Evolutionary conservation across 140 eudicot genomes (phyloP).

Genomic region (Bidens hawaiensis): DNA sequence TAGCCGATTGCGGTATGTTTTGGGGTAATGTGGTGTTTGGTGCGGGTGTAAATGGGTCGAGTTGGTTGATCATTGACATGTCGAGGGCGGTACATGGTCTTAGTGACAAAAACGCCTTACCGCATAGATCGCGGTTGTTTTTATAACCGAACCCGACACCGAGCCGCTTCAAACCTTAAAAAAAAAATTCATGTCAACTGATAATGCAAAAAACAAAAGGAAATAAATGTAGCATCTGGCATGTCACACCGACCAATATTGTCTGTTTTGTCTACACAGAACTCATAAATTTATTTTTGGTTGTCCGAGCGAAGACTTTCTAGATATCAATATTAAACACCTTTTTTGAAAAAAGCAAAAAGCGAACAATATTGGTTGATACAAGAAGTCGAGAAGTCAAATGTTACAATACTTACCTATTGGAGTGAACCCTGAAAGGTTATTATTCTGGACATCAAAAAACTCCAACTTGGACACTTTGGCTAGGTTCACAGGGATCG

Average conservation of each 20-base stretch:
- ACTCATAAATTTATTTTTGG: too few relatives aligned
- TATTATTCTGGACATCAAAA: slow-evolving; percentile 67
- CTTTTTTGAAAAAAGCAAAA: too few relatives aligned
- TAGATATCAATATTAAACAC: too few relatives aligned
- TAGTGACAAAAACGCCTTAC: slow-evolving; percentile 41
- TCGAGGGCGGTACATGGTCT: slow-evolving; percentile 68
- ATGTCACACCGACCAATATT: too few relatives aligned
- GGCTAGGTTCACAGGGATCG: slow-evolving; percentile 53
- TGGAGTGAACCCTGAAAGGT: slow-evolving; percentile 78
- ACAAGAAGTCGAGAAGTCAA: too few relatives aligned
- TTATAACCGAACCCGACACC: slow-evolving; percentile 40
- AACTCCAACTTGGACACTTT: slow-evolving; percentile 35
- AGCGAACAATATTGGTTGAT: too few relatives aligned
- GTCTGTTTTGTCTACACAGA: too few relatives aligned
- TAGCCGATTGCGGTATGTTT: slow-evolving; percentile 45
- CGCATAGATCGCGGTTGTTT: slow-evolving; percentile 68
- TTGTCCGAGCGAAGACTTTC: too few relatives aligned
- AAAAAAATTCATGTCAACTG: neutral
- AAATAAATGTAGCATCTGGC: too few relatives aligned
- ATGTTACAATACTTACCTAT: slow-evolving; percentile 40
- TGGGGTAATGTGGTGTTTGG: slow-evolving; percentile 21
- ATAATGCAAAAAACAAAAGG: too few relatives aligned
- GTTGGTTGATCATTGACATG: slow-evolving; percentile 32
- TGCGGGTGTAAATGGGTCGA: slow-evolving; percentile 37
- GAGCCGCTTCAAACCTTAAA: slow-evolving; percentile 52